Base-by-base conservation (phyloP, 345 rosid species). In the Ceriops tagal region DNA sequence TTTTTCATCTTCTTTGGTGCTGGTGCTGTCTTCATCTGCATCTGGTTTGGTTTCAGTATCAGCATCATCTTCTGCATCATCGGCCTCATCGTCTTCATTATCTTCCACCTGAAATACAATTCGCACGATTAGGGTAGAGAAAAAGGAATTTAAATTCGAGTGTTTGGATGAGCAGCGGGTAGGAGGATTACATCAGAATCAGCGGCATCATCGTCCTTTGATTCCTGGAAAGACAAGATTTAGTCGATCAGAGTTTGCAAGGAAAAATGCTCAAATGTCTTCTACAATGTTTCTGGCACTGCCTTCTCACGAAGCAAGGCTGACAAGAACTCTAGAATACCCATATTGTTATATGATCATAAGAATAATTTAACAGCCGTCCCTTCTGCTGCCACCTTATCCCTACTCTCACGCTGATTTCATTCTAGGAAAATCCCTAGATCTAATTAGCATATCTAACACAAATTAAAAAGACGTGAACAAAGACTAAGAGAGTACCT, bases 151-250 rank as follows among this genome's bases (percentile, higher is more conserved):
- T 10, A 20, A 5, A 56, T 27, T 22, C 6, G 18, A 49, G 21
- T 19, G 27, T 5, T 53, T 30, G 6, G 24, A 15, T 6, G 27
- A 53, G 39, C 11, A 7, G 58, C 55, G 35, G 6, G 10, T 34
- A 8, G 28, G 1, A 32, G 59, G 65, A 95, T 83, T 86, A 95
- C 99, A 63, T 96, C 99, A 4, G 98, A 83, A 65, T 85, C 92
- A 7, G 69, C 77, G 11, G 86, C 85, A 22, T 81, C 83, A 1
- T 81, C 83, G 0, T 80, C 86, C 88, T 88, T 89, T 1, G 93
- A 56, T 65, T 87, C 96, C 97, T 93, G 85, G 56, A 27, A 65
- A 60, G 51, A 60, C 19, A 34, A 61, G 8, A 67, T 27, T 34
- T 22, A 18, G 53, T 22, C 18, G 51, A 56, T 76, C 30, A 76